Evolutionary conservation across 495 filamentous ascomycete genomes (phyloP).

Genomic region (Poronia punctata): DNA sequence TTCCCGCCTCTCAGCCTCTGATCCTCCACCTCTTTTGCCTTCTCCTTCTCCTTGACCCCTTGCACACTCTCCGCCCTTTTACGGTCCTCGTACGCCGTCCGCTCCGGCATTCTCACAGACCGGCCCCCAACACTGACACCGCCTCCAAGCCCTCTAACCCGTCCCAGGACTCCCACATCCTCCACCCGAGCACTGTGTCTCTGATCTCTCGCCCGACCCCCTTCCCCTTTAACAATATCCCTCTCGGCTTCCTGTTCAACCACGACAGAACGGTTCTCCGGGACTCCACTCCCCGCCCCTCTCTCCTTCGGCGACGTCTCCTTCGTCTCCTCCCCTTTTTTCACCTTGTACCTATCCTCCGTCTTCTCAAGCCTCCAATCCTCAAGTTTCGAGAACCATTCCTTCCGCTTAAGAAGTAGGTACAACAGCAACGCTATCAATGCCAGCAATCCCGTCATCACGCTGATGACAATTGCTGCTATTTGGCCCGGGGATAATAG

Average conservation of each 20-base stretch:
- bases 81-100: not conserved
- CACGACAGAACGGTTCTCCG: too few species aligned
- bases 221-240: too few species aligned
- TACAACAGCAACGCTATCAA: constrained; percentile 4
- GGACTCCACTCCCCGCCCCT: too few species aligned
- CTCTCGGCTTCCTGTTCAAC: too few species aligned
- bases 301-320: too few species aligned
- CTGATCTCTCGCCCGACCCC: too few species aligned
- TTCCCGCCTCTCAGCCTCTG: too few species aligned
- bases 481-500: not conserved
- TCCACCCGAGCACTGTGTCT: too few species aligned
- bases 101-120: too few species aligned
- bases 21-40: not conserved
- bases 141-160: too few species aligned
- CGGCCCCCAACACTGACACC: too few species aligned
- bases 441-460: not conserved
- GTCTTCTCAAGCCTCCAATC: not conserved
- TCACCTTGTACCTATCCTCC: not conserved
- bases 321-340: not conserved
- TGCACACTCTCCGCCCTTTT: not conserved
- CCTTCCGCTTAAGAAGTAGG: constrained; percentile 1
- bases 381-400: not conserved
- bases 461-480: not conserved
- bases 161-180: too few species aligned
- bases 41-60: not conserved